These are phyloP conservation scores for Marasmius sp. DNA, from an alignment of 1,284 basidiomycete genomes.

Conservation along the genomic window DNA sequence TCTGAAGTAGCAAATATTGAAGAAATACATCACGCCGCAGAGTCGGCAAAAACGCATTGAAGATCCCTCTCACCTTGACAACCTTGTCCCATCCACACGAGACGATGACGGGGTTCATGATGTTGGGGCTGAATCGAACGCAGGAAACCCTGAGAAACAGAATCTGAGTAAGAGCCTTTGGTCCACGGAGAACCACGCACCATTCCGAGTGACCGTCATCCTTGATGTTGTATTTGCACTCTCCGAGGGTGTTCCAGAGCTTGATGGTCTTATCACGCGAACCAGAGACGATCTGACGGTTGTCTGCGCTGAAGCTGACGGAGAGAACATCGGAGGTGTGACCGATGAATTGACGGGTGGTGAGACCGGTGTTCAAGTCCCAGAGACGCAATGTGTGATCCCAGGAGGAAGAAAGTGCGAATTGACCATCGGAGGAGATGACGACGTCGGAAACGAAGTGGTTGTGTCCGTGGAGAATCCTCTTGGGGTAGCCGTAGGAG, in stretches of 20 bases:
- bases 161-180: slow-evolving; percentile 5
- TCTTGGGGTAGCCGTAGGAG: slow-evolving; percentile 93
- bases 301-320: slow-evolving; percentile 96
- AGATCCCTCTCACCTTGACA: slow-evolving; percentile 82
- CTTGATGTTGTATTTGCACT: slow-evolving; percentile 99
- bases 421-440: slow-evolving; percentile 98
- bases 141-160: slow-evolving; percentile 83
- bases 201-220: slow-evolving; percentile 98
- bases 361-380: slow-evolving; percentile 95
- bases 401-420: slow-evolving; percentile 99
- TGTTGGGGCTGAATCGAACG: slow-evolving; percentile 99
- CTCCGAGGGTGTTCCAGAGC: slow-evolving; percentile 99
- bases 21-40: slow-evolving; percentile 34
- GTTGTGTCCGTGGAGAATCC: slow-evolving; percentile 98
- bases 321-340: slow-evolving; percentile 98
- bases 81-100: slow-evolving; percentile 99
- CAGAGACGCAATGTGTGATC: slow-evolving; percentile 99
- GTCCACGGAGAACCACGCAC: slow-evolving; percentile 39
- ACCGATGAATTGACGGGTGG: slow-evolving; percentile 96
- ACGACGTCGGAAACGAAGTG: slow-evolving; percentile 99
- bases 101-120: slow-evolving; percentile 97
- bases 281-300: slow-evolving; percentile 98
- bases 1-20: slow-evolving; percentile 54
- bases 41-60: slow-evolving; percentile 3
- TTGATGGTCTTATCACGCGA: slow-evolving; percentile 98